Conservation (phyloP, 257 asterid genomes). For the Cynanchum wilfordii region DNA sequence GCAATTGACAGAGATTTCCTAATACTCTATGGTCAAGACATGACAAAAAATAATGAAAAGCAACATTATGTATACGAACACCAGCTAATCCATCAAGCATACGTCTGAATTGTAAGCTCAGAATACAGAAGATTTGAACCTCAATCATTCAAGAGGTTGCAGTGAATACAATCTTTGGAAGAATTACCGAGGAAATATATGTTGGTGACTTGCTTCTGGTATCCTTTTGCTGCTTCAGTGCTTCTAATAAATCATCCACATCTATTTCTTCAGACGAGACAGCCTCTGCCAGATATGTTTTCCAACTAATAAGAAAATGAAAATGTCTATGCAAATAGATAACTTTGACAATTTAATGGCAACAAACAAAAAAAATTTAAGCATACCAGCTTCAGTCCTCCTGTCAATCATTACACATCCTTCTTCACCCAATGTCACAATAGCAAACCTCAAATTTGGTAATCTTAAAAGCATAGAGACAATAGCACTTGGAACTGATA, state of each 20-base stretch:
- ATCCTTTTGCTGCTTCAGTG: conserved; percentile 56
- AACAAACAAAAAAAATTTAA: background rate
- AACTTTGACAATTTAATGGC: background rate
- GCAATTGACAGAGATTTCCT: background rate
- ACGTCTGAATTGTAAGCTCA: background rate
- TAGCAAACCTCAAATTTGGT: conserved; percentile 50
- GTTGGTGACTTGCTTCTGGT: conserved; percentile 38
- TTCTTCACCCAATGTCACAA: conserved; percentile 54
- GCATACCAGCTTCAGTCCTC: conserved; percentile 15
- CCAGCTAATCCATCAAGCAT: no score
- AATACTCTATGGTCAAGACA: background rate
- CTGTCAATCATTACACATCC: conserved; percentile 66
- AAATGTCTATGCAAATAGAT: conserved; percentile 9
- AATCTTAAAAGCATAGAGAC: conserved; percentile 67
- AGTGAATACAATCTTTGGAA: background rate
- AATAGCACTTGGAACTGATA: conserved; percentile 72
- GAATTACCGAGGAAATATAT: conserved; percentile 65
- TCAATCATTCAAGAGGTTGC: background rate
- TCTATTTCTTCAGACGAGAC: conserved; percentile 55
- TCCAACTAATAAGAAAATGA: conserved; percentile 8
- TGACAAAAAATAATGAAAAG: background rate
- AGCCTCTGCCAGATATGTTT: conserved; percentile 42
- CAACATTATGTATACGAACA: background rate
- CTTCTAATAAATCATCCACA: conserved; percentile 51
- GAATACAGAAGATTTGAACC: background rate